Percentiles rank a stretch among this genome's conserved stretches.
These are phyloP conservation scores for Phytophthora boehmeriae DNA, from an alignment of 352 stramenopile species.

Conservation along the genomic window DNA sequence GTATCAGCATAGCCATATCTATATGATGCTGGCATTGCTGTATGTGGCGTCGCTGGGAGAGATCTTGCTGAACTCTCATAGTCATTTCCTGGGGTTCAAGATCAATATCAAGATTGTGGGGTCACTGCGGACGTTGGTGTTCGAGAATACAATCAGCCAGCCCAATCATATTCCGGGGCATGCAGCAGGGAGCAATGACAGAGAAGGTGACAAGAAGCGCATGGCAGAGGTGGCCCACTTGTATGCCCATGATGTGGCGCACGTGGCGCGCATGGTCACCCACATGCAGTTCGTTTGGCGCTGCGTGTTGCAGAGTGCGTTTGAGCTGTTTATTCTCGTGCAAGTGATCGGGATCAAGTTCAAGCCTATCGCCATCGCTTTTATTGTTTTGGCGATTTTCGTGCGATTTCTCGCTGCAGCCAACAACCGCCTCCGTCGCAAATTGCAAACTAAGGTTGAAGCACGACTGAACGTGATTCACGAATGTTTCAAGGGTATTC, in stretches of 20 bases:
- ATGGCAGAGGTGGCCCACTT: conserved; percentile 43
- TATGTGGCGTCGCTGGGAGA: conserved; percentile 39
- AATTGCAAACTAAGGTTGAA: conserved; percentile 28
- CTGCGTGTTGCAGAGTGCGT: conserved; percentile 29
- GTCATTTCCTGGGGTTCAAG: conserved; percentile 38
- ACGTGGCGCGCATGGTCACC: conserved; percentile 26
- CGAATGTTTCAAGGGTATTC: conserved; percentile 55
- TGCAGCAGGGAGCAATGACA: conserved; percentile 28
- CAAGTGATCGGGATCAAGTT: conserved; percentile 43
- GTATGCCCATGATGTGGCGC: conserved; percentile 36
- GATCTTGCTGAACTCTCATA: conserved; percentile 32
- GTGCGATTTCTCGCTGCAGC: conserved; percentile 29
- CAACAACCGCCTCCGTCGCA: conserved; percentile 21
- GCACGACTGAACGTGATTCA: conserved; percentile 47
- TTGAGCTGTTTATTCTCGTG: conserved; percentile 45
- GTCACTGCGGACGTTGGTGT: conserved; percentile 39
- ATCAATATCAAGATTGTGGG: conserved; percentile 44
- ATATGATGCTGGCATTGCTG: conserved; percentile 23
- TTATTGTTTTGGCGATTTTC: conserved; percentile 30
- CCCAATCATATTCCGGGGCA: conserved; percentile 19
- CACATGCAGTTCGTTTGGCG: conserved; percentile 42
- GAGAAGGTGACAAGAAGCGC: conserved; percentile 36
- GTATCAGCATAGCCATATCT: conserved; percentile 33
- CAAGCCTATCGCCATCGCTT: conserved; percentile 32
- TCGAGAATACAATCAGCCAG: conserved; percentile 46